Conservation (phyloP, 805 yeast genomes). For the Metschnikowia orientalis region DNA sequence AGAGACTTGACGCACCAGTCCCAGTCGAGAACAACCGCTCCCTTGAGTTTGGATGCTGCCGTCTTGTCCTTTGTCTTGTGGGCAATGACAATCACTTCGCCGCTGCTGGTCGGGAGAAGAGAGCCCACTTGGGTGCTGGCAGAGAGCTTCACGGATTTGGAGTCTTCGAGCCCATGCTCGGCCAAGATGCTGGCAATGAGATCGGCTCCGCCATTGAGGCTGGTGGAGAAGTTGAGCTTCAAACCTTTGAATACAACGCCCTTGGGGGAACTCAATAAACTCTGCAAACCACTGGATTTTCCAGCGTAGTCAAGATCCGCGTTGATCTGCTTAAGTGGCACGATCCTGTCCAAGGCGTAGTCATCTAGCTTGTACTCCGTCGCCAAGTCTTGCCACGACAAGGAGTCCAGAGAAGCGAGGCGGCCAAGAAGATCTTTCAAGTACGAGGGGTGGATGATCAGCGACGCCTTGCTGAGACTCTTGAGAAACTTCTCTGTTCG, state of each 20-base stretch:
- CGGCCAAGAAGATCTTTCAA: constrained; percentile 12
- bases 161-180: constrained; percentile 52
- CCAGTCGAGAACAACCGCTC: constrained; percentile 50
- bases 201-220: constrained; percentile 56
- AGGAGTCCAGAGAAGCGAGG: constrained; percentile 35
- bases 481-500: constrained; percentile 84
- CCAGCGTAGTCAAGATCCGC: constrained; percentile 23
- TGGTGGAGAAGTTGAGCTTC: constrained; percentile 52
- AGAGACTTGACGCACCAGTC: constrained; percentile 59
- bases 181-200: constrained; percentile 53
- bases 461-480: constrained; percentile 55
- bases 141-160: constrained; percentile 22
- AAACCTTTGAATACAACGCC: constrained; percentile 42
- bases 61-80: constrained; percentile 34
- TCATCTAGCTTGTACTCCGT: constrained; percentile 25
- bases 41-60: constrained; percentile 6
- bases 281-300: constrained; percentile 13
- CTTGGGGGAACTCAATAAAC: constrained; percentile 6
- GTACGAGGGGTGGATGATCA: constrained; percentile 54
- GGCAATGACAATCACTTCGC: constrained; percentile 25
- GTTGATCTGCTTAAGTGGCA: constrained; percentile 29
- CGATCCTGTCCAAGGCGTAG: constrained; percentile 33
- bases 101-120: constrained; percentile 14
- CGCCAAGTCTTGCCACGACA: constrained; percentile 15
- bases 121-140: constrained; percentile 15